phyloP scores from a whole-genome alignment of 768 basidiomycete genomes.

The Leucocoprinus leucothites region DNA sequence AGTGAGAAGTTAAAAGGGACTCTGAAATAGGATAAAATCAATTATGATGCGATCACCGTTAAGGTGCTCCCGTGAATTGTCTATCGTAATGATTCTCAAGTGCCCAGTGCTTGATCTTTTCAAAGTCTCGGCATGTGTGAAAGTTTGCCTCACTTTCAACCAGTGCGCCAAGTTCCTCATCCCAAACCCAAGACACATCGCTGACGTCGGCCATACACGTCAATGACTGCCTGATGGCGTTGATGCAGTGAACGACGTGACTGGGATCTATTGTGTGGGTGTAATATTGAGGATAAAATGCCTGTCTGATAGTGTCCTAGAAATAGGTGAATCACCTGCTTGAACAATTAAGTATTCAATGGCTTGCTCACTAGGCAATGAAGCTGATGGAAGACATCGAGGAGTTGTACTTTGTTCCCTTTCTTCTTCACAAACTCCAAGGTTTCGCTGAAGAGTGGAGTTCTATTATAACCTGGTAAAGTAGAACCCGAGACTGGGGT shows the following conservation, averaged over 20 bases:
- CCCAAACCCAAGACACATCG: constrained; percentile 7
- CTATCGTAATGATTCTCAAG: constrained; percentile 2
- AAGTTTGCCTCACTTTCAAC: background rate
- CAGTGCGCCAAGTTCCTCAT: background rate
- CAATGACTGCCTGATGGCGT: constrained; percentile 7
- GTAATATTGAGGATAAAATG: background rate
- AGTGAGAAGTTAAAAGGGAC: background rate
- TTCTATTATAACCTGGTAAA: background rate
- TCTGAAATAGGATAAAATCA: no score
- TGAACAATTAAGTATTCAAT: no score
- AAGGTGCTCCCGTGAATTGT: background rate
- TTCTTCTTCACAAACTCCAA: background rate
- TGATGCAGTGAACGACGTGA: constrained; percentile 5
- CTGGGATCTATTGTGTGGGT: background rate
- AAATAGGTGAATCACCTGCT: background rate
- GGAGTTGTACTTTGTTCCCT: background rate
- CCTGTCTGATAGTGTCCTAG: constrained; percentile 2
- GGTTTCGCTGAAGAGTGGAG: background rate
- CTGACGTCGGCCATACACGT: constrained; percentile 9
- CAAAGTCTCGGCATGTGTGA: constrained; percentile 6
- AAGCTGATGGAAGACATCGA: constrained; percentile 9
- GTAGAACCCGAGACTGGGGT: constrained; percentile 1
- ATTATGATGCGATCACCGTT: background rate
- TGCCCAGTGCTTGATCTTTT: constrained; percentile 5
- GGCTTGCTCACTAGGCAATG: constrained; percentile 3